Evolutionary conservation across 495 filamentous ascomycete genomes (phyloP).

Genomic region (Lasiosphaeria ovina): DNA sequence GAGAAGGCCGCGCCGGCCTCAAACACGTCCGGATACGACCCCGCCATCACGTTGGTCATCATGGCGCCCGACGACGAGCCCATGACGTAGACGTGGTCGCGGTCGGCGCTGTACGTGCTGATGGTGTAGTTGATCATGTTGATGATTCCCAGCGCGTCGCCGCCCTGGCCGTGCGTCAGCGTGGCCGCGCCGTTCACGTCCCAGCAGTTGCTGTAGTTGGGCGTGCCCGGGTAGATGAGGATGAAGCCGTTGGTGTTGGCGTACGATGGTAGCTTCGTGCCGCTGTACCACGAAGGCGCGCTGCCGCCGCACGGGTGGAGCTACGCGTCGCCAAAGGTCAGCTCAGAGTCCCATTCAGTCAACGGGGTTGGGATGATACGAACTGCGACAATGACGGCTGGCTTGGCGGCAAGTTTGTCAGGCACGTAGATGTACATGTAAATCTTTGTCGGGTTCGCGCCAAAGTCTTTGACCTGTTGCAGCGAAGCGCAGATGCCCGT

Average conservation of each 20-base stretch:
- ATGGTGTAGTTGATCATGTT: slow-evolving; percentile 57
- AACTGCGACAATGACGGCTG: slow-evolving; percentile 35
- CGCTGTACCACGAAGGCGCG: slow-evolving; percentile 32
- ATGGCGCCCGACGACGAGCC: slow-evolving; percentile 56
- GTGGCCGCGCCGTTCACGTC: slow-evolving; percentile 47
- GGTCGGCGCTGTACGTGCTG: slow-evolving; percentile 46
- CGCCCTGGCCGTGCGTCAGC: slow-evolving; percentile 53
- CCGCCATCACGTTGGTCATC: slow-evolving; percentile 61
- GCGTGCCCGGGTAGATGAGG: slow-evolving; percentile 51
- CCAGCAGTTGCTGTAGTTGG: slow-evolving; percentile 54
- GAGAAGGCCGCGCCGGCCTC: slow-evolving; percentile 55
- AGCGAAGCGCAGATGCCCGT: slow-evolving; percentile 32
- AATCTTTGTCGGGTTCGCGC: slow-evolving; percentile 36
- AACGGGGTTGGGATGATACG: slow-evolving; percentile 2
- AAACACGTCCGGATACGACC: slow-evolving; percentile 58
- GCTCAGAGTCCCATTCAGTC: background rate
- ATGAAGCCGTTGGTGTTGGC: slow-evolving; percentile 53
- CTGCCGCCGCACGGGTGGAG: slow-evolving; percentile 40
- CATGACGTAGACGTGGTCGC: slow-evolving; percentile 48
- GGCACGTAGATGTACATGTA: slow-evolving; percentile 43
- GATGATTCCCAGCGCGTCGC: slow-evolving; percentile 52
- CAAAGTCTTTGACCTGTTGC: slow-evolving; percentile 36
- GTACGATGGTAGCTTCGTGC: slow-evolving; percentile 36
- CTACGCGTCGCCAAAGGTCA: slow-evolving; percentile 11
- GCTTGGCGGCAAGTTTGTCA: slow-evolving; percentile 37